Evolutionary conservation across 73 alveolate species (phyloP), one percentile per base, ranked within the genome.

Genomic region (Tetrahymena elliotti): DNA sequence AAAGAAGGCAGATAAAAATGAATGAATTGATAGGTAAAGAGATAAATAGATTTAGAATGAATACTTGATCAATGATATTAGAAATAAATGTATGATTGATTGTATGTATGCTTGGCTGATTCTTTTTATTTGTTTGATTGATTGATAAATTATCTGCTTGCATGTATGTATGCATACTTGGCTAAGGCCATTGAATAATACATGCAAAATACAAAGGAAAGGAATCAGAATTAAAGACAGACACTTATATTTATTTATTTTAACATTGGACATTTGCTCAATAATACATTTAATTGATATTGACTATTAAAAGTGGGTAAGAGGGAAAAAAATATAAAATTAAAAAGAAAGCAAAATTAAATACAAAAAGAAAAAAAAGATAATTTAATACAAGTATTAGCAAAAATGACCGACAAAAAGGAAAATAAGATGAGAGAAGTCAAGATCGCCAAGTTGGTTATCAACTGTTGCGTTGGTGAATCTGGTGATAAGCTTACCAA

Each of bases 401-500:
- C 88, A 68, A 36, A 68, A 68, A 68, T 68, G 88, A 31, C 88
- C 88, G 97, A 92, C 52, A 41, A 93, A 35, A 92, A 93, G 93
- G 97, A 95, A 68, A 97, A 97, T 93, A 94, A 92, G 92, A 97
- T 97, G 98, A 96, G 97, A 97, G 96, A 97, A 53, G 95, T 97
- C 35, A 96, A 94, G 40, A 96, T 97, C 39, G 98, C 95, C 84
- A 97, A 97, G 93, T 96, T 97, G 92, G 94, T 96, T 94, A 96
- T 97, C 95, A 97, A 97, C 96, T 96, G 96, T 84, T 95, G 97
- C 82, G 98, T 96, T 83, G 98, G 98, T 54, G 97, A 97, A 53
- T 94, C 98, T 84, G 98, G 98, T 83, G 98, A 97, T 96, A 97
- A 96, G 95, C 94, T 97, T 93, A 97, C 98, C 53, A 97, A 95